Base-by-base conservation (phyloP, 768 basidiomycete genomes). In the Collybia sp. region DNA sequence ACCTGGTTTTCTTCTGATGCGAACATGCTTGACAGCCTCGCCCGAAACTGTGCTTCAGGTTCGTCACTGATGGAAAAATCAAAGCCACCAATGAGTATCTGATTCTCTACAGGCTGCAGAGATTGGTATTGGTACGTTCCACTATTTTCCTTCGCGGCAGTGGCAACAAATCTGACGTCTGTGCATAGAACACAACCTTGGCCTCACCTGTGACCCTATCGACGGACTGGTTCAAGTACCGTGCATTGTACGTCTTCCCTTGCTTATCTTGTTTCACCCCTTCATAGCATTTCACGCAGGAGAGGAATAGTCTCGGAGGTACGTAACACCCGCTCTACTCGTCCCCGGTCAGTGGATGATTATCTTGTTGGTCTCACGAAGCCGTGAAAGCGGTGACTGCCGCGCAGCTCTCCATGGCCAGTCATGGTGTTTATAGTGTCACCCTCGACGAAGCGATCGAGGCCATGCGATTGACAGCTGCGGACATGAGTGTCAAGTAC, bases 401-500 rank as follows among this genome's bases (percentile, higher is more conserved):
- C 10, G 93, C 93, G 15, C 95, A 97, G 60, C 75, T 97, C 4
- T 91, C 94, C 6, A 86, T 96, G 79, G 92, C 93, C 8, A 90
- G 89, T 49, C 80, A 90, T 57, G 93, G 90, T 0, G 75, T 88
- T 12, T 92, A 92, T 56, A 80, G 83, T 30, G 92, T 94, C 31
- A 86, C 85, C 0, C 73, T 97, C 15, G 94, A 97, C 60, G 92
- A 96, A 63, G 94, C 93, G 2, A 96, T 97, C 45, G 90, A 92
- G 63, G 93, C 93, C 3, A 95, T 95, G 91, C 75, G 90, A 17
- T 61, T 95, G 40, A 96, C 93, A 5, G 93, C 94, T 19, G 73
- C 79, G n/a, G 90, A 93, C 62, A 95, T 95, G 92, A 92, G 89
- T 50, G 79, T 87, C 54, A 92, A 93, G 63, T 94, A 95, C 63